Evolutionary conservation across 345 rosid species (phyloP).

Genomic region (Hibiscus trionum): DNA sequence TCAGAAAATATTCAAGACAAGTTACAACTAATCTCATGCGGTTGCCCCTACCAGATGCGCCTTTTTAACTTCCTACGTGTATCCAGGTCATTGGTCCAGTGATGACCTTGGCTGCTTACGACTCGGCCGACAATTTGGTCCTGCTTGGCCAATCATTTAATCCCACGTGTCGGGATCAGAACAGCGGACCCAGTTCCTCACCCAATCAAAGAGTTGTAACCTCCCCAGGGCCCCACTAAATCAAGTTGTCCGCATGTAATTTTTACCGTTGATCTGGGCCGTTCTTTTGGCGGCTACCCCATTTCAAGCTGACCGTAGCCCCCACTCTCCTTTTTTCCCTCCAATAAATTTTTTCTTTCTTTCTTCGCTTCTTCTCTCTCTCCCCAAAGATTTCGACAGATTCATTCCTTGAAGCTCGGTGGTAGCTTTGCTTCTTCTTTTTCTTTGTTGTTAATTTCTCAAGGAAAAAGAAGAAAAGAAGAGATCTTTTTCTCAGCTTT

Average conservation of each 20-base stretch:
- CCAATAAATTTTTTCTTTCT: neutral
- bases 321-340: neutral
- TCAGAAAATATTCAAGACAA: neutral
- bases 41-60: neutral
- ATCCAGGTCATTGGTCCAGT: neutral
- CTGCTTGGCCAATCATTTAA: accelerated
- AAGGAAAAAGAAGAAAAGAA: conserved; percentile 12
- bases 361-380: neutral
- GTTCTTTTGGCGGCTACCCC: conserved; percentile 22
- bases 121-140: neutral
- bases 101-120: neutral
- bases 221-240: conserved; percentile 3
- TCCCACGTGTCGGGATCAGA: conserved; percentile 5
- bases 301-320: conserved; percentile 1
- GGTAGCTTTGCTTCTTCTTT: conserved; percentile 15
- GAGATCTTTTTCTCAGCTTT: conserved; percentile 22
- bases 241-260: conserved; percentile 11
- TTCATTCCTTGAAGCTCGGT: conserved; percentile 28
- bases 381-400: conserved; percentile 10
- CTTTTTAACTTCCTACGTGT: conserved; percentile 9
- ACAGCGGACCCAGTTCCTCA: neutral
- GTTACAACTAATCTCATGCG: neutral
- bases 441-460: conserved; percentile 16
- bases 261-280: conserved; percentile 22
- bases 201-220: conserved; percentile 22